Evolutionary conservation across 2,329 filamentous ascomycete species (phyloP).

Genomic region (Fusarium sp.): DNA sequence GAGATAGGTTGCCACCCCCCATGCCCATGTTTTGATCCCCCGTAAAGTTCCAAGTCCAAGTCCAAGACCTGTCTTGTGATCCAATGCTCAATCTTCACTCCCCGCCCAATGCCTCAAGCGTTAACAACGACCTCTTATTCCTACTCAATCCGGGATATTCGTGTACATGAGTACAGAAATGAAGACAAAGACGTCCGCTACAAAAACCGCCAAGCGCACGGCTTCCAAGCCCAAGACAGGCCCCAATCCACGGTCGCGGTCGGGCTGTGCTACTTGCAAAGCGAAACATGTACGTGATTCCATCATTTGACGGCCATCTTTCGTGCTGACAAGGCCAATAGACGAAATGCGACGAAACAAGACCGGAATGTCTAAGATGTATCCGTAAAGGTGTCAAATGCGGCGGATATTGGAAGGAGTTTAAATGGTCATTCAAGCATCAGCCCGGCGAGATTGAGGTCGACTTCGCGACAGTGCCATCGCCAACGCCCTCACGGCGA

Average conservation of each 20-base stretch:
- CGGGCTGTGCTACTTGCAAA: conserved; percentile 53
- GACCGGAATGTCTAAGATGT: conserved; percentile 50
- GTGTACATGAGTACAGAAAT: conserved; percentile 1
- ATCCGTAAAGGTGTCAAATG: conserved; percentile 50
- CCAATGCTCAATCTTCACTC: conserved; percentile 14
- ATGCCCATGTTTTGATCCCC: conserved; percentile 6
- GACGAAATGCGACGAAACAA: conserved; percentile 54
- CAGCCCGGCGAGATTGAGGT: conserved; percentile 49
- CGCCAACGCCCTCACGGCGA: conserved; percentile 23
- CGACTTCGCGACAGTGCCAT: conserved; percentile 20
- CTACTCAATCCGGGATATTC: neutral
- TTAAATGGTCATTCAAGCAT: conserved; percentile 62
- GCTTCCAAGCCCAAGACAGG: conserved; percentile 32
- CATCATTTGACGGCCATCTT: neutral
- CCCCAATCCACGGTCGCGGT: conserved; percentile 48
- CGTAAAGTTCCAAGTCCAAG: neutral
- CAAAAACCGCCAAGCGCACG: conserved; percentile 28
- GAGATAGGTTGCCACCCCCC: conserved; percentile 34
- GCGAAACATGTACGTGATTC: conserved; percentile 45
- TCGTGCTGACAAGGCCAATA: conserved; percentile 1
- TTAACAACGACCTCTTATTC: neutral
- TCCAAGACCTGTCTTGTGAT: conserved; percentile 10
- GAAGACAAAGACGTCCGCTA: conserved; percentile 28
- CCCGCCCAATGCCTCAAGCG: neutral
- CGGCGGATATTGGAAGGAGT: conserved; percentile 51